Percentiles rank a stretch among this genome's conserved stretches.
phyloP scores from a whole-genome alignment of 345 rosid species.

The Excoecaria cochinchinensis region DNA sequence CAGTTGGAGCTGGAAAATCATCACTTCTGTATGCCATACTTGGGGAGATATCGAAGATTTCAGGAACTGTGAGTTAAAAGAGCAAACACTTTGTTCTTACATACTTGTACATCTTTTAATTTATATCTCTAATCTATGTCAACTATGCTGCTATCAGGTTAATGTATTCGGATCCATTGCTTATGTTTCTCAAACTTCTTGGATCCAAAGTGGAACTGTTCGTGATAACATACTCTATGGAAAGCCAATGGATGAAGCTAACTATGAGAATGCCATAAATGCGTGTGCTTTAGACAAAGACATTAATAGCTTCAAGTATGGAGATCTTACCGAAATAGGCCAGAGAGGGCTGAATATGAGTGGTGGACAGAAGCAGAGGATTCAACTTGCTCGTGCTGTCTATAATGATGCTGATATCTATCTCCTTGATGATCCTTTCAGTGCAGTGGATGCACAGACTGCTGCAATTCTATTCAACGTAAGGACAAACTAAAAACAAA shows the following conservation, averaged over 20 bases:
- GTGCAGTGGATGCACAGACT: constrained; percentile 81
- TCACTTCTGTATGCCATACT: constrained; percentile 61
- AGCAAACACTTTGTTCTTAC: no score
- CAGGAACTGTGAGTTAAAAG: constrained; percentile 35
- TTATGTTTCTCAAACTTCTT: constrained; percentile 70
- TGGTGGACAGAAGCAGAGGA: constrained; percentile 83
- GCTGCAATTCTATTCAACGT: constrained; percentile 67
- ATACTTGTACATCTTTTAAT: background rate
- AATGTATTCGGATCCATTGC: constrained; percentile 59
- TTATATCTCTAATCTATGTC: background rate
- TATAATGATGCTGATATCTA: constrained; percentile 65
- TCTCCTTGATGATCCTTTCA: constrained; percentile 81
- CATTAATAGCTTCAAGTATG: constrained; percentile 43
- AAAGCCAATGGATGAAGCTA: constrained; percentile 17
- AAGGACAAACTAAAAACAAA: background rate
- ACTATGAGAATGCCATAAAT: constrained; percentile 42
- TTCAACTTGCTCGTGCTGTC: constrained; percentile 75
- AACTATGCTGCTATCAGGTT: constrained; percentile 21
- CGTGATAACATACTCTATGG: constrained; percentile 37
- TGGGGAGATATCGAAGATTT: constrained; percentile 61
- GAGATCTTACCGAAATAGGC: constrained; percentile 70
- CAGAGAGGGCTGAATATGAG: constrained; percentile 82
- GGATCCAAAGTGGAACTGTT: constrained; percentile 85
- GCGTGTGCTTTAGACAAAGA: constrained; percentile 63
- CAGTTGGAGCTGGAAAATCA: constrained; percentile 76